Base-by-base conservation (phyloP, 257 asterid species). In the Lavandula angustifolia region DNA sequence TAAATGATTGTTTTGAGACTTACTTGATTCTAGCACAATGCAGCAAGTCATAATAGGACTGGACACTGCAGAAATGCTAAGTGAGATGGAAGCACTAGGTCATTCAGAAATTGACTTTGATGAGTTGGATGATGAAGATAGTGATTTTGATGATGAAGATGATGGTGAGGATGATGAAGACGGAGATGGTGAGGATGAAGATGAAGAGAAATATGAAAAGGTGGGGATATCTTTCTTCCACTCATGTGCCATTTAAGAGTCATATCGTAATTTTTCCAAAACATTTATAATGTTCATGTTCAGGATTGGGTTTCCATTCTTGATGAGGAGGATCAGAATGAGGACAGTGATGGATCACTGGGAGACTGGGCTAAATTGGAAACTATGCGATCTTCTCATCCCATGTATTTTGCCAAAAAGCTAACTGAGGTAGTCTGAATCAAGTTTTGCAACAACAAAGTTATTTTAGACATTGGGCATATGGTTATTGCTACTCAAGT, bases 341-440 rank as follows among this genome's bases (percentile, higher is more conserved):
- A 81, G 52, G 96, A 84, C 62, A 89, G 85, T 66, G 95, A 90
- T 79, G 96, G 67, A 55, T 89, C 96, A 17, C 66, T 84, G 12
- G 99, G 96, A 49, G 97, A 92, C 73, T 92, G 97, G 97, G 96
- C 95, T 72, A 87, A 92, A 69, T 78, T 92, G 84, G 96, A 87
- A 69, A 92, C 99, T 1, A 89, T 87, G 97, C 88, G 90, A 54
- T 79, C 96, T 77, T 86, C 95, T 75, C 99, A 92, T 84, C 99
- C 97, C 31, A 90, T 89, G 85, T 79, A 87, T 77, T 92, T 92
- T 60, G 94, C 99, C 78, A 86, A 81, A 74, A 92, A 80, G 78
- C 67, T 92, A 27, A 62, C 97, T 9, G 99, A 92, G 80, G 99
- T 92, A 67, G 53, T 61, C 54, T 59, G 29, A 41, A 31, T 60